A percentile compares a stretch with the other conserved stretches of the same genome.
Evolutionary conservation across 495 filamentous ascomycete genomes (phyloP).

Genomic region (Penicillium cosmopolitanum): DNA sequence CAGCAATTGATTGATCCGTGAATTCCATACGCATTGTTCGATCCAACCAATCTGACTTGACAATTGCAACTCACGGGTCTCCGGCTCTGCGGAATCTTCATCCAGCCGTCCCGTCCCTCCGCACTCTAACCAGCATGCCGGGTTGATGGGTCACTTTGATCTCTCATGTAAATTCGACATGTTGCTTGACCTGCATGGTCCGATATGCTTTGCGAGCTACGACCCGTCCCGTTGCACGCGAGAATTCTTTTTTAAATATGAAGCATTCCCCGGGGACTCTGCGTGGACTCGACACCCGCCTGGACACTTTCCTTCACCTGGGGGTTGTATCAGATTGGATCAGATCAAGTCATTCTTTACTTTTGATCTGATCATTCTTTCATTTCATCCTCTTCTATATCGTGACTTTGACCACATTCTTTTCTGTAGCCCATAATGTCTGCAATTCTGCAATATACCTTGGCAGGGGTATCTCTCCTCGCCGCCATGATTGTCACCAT

Average conservation of each 20-base stretch:
- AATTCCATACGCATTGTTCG: not conserved
- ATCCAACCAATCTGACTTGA: not conserved
- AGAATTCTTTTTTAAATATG: conserved; percentile 23
- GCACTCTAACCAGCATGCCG: conserved; percentile 25
- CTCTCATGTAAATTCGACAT: conserved; percentile 18
- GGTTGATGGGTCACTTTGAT: conserved; percentile 32
- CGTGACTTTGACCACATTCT: conserved; percentile 7
- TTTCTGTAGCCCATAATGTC: conserved; percentile 23
- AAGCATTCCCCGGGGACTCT: not conserved
- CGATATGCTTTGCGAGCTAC: conserved; percentile 30
- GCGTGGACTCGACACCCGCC: not conserved
- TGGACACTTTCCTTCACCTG: not conserved
- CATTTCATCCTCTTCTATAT: conserved; percentile 6
- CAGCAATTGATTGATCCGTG: not conserved
- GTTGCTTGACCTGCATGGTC: conserved; percentile 12
- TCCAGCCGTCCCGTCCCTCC: conserved; percentile 9
- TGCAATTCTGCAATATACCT: conserved; percentile 21
- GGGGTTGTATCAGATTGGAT: not conserved
- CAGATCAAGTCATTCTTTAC: conserved; percentile 1
- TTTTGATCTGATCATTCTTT: conserved; percentile 7
- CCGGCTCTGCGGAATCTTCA: not conserved
- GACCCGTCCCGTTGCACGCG: conserved; percentile 30
- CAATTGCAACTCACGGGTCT: not conserved
- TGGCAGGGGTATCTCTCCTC: conserved; percentile 33
- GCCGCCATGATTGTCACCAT: conserved; percentile 36